Conservation (phyloP, 768 basidiomycete genomes). For the Boletus edulis region DNA sequence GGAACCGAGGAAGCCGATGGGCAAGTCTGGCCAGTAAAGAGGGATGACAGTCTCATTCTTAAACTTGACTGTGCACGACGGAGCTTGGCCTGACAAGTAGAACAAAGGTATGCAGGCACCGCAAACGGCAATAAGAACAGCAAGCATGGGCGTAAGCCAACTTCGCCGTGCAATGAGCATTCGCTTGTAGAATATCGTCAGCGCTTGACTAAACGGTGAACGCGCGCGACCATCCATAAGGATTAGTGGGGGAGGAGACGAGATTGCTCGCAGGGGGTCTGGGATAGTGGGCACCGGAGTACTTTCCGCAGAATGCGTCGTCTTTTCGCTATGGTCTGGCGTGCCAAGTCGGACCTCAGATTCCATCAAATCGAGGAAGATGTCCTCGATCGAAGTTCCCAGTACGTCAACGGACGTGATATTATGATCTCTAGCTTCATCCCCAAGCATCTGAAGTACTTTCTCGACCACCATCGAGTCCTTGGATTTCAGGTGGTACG, state of each 20-base stretch:
- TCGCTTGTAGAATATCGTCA: constrained; percentile 75
- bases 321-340: constrained; percentile 28
- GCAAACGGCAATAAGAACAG: constrained; percentile 52
- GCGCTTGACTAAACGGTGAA: constrained; percentile 60
- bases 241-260: constrained; percentile 8
- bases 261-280: not conserved
- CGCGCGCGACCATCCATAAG: constrained; percentile 49
- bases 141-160: constrained; percentile 64
- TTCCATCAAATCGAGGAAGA: constrained; percentile 73
- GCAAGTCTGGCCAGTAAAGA: constrained; percentile 55
- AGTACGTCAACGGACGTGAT: constrained; percentile 63
- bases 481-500: constrained; percentile 60
- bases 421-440: constrained; percentile 34
- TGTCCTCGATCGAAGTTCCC: constrained; percentile 77
- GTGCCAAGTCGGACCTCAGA: constrained; percentile 21
- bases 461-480: constrained; percentile 52
- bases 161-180: constrained; percentile 58
- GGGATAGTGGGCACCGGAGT: not conserved
- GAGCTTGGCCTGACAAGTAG: constrained; percentile 51
- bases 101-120: constrained; percentile 67
- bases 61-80: constrained; percentile 49
- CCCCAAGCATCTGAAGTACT: constrained; percentile 55
- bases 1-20: constrained; percentile 33
- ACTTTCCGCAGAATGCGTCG: constrained; percentile 9
- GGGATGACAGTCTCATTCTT: constrained; percentile 37